phyloP scores from a whole-genome alignment of 2,329 filamentous ascomycete genomes.

The Calonectria honghensis region DNA sequence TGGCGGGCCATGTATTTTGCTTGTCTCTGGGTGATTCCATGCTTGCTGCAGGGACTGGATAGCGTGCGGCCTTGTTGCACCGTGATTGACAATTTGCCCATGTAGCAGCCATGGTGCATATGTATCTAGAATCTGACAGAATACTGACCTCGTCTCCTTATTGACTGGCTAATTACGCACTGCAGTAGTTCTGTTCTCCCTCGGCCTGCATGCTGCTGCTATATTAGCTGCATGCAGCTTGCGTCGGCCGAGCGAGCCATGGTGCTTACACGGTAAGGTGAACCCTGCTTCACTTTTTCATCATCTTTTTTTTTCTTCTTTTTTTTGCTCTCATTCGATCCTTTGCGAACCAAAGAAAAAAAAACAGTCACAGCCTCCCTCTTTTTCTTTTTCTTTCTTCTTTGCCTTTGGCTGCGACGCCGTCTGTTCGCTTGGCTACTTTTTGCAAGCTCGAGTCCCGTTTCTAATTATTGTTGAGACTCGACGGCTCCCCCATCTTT shows the following conservation, averaged over 20 bases:
- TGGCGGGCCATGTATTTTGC: conserved; percentile 11
- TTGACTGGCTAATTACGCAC: conserved; percentile 18
- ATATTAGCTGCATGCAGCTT: conserved; percentile 33
- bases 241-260: conserved; percentile 23
- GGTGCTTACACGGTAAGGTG: conserved; percentile 22
- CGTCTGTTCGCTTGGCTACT: neutral
- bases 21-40: conserved; percentile 22
- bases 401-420: neutral
- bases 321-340: neutral
- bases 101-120: neutral
- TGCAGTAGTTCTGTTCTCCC: conserved; percentile 29
- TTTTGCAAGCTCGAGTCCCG: neutral
- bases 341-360: neutral
- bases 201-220: conserved; percentile 27
- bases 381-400: neutral
- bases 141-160: neutral
- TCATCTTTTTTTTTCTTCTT: too few species aligned
- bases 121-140: conserved; percentile 8
- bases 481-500: conserved; percentile 10
- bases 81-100: conserved; percentile 9
- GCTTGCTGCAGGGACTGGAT: conserved; percentile 9
- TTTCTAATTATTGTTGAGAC: conserved; percentile 26
- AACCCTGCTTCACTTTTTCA: conserved; percentile 7
- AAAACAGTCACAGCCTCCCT: conserved; percentile 8
- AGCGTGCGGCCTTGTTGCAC: neutral